phyloP scores from a whole-genome alignment of 176 grass and related monocot species.

The Melocanna baccifera region DNA sequence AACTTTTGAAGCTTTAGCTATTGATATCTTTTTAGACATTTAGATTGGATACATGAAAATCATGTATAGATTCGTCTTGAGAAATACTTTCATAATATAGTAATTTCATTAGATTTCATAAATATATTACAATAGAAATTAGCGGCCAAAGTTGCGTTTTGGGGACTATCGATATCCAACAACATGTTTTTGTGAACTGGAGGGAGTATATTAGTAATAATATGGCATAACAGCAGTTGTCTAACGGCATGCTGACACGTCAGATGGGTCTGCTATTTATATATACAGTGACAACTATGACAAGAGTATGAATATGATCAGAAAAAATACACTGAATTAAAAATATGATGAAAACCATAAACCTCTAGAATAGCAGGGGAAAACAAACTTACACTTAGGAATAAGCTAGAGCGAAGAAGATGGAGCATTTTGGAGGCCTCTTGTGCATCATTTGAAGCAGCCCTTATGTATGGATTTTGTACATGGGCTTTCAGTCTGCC shows the following conservation, averaged over 20 bases:
- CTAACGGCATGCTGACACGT: background rate
- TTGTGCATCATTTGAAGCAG: conserved; percentile 72
- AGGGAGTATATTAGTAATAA: background rate
- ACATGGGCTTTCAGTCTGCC: conserved; percentile 59
- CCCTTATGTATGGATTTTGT: conserved; percentile 61
- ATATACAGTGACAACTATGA: background rate
- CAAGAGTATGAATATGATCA: background rate
- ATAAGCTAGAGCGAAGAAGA: conserved; percentile 70
- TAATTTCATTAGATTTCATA: no score
- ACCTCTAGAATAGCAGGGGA: conserved; percentile 28
- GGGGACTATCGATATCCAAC: no score
- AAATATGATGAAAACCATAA: background rate
- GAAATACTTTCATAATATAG: no score
- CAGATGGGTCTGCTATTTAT: conserved; percentile 2
- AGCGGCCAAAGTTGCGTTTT: no score
- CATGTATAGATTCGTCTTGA: no score
- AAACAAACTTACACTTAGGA: conserved; percentile 83
- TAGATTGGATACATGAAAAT: no score
- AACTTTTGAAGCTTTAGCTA: no score
- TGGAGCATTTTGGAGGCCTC: conserved; percentile 74
- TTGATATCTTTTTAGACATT: no score
- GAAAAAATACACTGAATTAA: background rate
- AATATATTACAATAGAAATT: no score
- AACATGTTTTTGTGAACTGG: no score
- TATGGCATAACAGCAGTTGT: background rate